phyloP scores from a whole-genome alignment of 2,329 filamentous ascomycete genomes.

The Biscogniauxia marginata region DNA sequence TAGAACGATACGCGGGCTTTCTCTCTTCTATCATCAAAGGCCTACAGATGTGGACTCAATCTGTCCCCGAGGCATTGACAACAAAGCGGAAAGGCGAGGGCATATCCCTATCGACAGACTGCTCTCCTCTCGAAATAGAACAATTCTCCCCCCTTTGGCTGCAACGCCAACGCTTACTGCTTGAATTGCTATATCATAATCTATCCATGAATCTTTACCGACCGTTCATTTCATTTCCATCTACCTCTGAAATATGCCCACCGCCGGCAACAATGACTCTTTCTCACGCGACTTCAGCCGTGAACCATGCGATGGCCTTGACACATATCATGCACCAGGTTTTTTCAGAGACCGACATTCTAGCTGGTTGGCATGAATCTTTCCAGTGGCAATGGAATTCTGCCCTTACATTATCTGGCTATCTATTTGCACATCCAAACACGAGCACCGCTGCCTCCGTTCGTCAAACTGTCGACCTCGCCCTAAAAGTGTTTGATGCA shows the following conservation, averaged over 20 bases:
- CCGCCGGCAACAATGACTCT: conserved; percentile 11
- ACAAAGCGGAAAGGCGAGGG: conserved; percentile 31
- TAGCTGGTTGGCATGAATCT: conserved; percentile 38
- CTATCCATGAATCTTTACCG: conserved; percentile 37
- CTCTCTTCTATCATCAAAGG: conserved; percentile 21
- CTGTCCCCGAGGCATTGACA: conserved; percentile 37
- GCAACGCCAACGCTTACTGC: conserved; percentile 40
- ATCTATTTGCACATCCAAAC: conserved; percentile 22
- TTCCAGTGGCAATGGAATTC: conserved; percentile 46
- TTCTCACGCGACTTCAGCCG: conserved; percentile 25
- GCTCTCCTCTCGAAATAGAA: conserved; percentile 33
- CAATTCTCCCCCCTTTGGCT: conserved; percentile 39
- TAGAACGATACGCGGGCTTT: conserved; percentile 24
- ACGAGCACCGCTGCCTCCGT: conserved; percentile 13
- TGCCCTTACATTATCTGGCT: conserved; percentile 22
- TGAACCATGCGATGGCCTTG: conserved; percentile 36
- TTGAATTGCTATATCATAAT: conserved; percentile 42
- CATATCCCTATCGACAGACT: conserved; percentile 35
- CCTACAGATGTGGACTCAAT: conserved; percentile 34
- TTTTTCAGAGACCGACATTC: conserved; percentile 30
- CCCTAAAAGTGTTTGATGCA: conserved; percentile 22
- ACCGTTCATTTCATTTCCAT: conserved; percentile 38
- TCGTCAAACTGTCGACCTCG: conserved; percentile 18
- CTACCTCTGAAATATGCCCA: conserved; percentile 6
- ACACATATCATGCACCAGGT: conserved; percentile 40